These are phyloP conservation scores for Phlebiopsis flavidoalba DNA, from an alignment of 768 basidiomycete genomes.

Conservation along the genomic window DNA sequence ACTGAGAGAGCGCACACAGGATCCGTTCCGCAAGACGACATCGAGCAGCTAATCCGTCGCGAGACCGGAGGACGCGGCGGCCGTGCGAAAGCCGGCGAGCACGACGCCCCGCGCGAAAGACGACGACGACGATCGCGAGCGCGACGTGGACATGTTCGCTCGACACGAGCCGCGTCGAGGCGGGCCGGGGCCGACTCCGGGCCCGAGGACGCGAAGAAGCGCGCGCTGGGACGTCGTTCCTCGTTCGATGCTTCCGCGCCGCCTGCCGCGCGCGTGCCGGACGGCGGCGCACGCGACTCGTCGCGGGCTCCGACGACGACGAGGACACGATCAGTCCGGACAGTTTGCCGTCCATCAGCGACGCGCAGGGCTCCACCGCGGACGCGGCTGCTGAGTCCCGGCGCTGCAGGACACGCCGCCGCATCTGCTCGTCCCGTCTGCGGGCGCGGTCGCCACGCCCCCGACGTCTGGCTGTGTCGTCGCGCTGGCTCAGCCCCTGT, in stretches of 20 bases:
- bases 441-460: slow-evolving; percentile 9
- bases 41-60: slow-evolving; percentile 80
- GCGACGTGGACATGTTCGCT: slow-evolving; percentile 8
- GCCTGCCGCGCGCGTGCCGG: slow-evolving; percentile 19
- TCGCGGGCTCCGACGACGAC: slow-evolving; percentile 45
- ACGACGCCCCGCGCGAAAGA: slow-evolving; percentile 1
- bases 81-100: slow-evolving; percentile 10
- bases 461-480: slow-evolving; percentile 5
- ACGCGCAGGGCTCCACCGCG: not conserved
- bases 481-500: slow-evolving; percentile 27
- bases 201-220: slow-evolving; percentile 57
- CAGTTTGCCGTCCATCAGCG: slow-evolving; percentile 17
- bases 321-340: slow-evolving; percentile 19
- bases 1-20: no score
- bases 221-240: slow-evolving; percentile 66
- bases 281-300: not conserved
- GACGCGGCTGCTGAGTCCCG: slow-evolving; percentile 9
- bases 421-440: slow-evolving; percentile 14
- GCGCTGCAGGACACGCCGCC: slow-evolving; percentile 22
- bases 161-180: slow-evolving; percentile 39
- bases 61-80: slow-evolving; percentile 45
- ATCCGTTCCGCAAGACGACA: slow-evolving; percentile 90
- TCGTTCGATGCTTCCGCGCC: slow-evolving; percentile 53
- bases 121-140: slow-evolving; percentile 13
- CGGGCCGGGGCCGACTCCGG: slow-evolving; percentile 37